Evolutionary conservation across 2,329 filamentous ascomycete species (phyloP).

Genomic region (Hypoxylon sp.): DNA sequence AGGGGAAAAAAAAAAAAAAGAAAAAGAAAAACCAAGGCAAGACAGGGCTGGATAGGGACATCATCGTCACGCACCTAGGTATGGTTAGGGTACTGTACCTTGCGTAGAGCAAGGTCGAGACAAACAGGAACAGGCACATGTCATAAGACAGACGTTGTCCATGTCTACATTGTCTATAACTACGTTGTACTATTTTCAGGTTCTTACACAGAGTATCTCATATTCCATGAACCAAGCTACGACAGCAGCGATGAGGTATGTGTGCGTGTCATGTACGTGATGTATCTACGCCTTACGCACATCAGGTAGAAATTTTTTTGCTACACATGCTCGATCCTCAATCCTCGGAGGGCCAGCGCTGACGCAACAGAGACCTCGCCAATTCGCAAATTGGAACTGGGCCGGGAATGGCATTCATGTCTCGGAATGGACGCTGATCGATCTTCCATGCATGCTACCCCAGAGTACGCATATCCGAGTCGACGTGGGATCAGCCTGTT

Average conservation of each 20-base stretch:
- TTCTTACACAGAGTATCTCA: no score
- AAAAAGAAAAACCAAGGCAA: slow-evolving; percentile 4
- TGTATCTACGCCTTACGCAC: not conserved
- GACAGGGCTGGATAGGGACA: slow-evolving; percentile 1
- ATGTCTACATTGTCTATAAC: no score
- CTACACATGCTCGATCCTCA: no score
- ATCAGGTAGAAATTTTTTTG: not conserved
- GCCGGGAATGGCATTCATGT: slow-evolving; percentile 1
- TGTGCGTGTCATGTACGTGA: no score
- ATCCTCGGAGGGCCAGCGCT: no score
- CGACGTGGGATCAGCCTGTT: slow-evolving; percentile 25
- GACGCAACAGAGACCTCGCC: slow-evolving; percentile 11
- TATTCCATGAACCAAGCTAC: no score
- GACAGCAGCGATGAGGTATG: no score
- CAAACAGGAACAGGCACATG: slow-evolving; percentile 10
- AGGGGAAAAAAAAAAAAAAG: no score
- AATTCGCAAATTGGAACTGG: slow-evolving; percentile 17
- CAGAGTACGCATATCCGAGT: slow-evolving; percentile 21
- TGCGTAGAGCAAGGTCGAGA: not conserved
- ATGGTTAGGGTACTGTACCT: not conserved
- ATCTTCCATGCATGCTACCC: slow-evolving; percentile 28
- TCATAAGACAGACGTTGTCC: no score
- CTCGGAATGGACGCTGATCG: slow-evolving; percentile 26
- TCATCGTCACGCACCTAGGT: no score
- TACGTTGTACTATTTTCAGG: no score